Evolutionary conservation across 495 filamentous ascomycete species (phyloP).

Genomic region (Lindgomyces ingoldianus): DNA sequence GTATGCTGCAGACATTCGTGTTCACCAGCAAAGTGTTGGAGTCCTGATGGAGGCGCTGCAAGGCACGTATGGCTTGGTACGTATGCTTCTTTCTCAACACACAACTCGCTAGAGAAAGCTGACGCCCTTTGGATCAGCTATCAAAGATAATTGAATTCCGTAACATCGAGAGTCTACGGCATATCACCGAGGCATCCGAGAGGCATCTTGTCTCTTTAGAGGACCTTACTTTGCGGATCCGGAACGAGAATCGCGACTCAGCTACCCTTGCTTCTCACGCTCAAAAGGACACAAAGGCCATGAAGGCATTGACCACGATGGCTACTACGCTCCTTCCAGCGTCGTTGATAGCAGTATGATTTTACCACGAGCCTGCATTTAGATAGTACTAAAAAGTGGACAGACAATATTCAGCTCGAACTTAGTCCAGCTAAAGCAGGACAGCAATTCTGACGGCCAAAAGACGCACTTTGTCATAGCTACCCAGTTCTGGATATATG

Average conservation of each 20-base stretch:
- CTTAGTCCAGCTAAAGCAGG: neutral
- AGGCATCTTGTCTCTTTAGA: neutral
- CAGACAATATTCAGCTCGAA: conserved; percentile 2
- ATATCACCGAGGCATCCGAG: neutral
- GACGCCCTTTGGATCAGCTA: neutral
- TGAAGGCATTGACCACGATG: neutral
- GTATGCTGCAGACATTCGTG: neutral
- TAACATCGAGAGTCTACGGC: neutral
- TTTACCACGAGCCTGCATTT: neutral
- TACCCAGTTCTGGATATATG: neutral
- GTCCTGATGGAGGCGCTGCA: neutral
- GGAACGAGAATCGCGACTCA: neutral
- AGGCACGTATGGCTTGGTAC: neutral
- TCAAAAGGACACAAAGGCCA: neutral
- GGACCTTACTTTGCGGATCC: neutral
- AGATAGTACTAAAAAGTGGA: neutral
- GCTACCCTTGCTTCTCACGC: neutral
- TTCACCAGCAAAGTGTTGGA: neutral
- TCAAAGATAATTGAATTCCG: neutral
- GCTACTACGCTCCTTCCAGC: neutral
- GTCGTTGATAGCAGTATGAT: neutral
- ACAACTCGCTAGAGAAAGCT: neutral
- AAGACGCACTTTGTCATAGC: neutral
- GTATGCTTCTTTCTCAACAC: neutral
- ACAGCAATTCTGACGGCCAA: neutral